Evolutionary conservation across 2,329 filamentous ascomycete species (phyloP).

Genomic region (Venturia carpophila): DNA sequence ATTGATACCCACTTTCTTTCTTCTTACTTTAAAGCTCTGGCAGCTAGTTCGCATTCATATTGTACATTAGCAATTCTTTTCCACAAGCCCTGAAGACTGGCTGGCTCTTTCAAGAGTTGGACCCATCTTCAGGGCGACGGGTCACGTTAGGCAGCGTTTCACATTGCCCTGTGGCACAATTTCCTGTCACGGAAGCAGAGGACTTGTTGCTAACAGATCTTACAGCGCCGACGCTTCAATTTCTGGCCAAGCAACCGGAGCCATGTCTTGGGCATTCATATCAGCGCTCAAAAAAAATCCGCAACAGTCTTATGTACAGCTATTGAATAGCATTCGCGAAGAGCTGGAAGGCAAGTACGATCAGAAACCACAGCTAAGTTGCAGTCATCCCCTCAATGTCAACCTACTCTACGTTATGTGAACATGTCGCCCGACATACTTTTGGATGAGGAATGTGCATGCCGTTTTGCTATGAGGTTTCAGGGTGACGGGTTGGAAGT

Average conservation of each 20-base stretch:
- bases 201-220: background rate
- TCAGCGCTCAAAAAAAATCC: conserved; percentile 83
- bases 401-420: conserved; percentile 18
- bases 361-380: conserved; percentile 93
- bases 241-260: conserved; percentile 79
- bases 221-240: conserved; percentile 82
- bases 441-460: background rate
- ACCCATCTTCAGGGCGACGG: conserved; percentile 19
- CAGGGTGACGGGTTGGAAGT: background rate
- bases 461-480: background rate
- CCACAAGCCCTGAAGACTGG: conserved; percentile 15
- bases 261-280: conserved; percentile 98
- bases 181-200: background rate
- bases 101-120: conserved; percentile 12
- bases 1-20: conserved; percentile 8
- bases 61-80: conserved; percentile 14
- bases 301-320: conserved; percentile 90
- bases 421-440: background rate
- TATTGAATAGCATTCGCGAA: conserved; percentile 91
- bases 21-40: background rate
- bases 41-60: background rate
- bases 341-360: conserved; percentile 78
- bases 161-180: background rate
- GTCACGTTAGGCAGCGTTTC: conserved; percentile 18
- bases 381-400: conserved; percentile 70